A percentile compares a stretch with the other conserved stretches of the same genome.
phyloP scores from a whole-genome alignment of 352 stramenopile species.

The Pythium chondricola region DNA sequence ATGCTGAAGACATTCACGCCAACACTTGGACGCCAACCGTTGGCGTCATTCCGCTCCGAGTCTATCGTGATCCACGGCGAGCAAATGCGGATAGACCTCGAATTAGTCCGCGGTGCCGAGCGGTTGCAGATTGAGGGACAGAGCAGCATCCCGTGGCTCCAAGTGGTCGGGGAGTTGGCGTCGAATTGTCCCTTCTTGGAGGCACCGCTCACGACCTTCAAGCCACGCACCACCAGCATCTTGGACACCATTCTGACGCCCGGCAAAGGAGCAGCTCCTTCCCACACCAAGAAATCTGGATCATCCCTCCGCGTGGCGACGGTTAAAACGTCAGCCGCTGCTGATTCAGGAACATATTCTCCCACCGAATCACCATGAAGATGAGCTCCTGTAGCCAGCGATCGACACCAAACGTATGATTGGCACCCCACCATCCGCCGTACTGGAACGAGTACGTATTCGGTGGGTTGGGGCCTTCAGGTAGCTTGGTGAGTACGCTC shows the following conservation, averaged over 20 bases:
- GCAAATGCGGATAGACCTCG: constrained; percentile 3
- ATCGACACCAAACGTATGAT: neutral
- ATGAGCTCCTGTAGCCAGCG: constrained; percentile 14
- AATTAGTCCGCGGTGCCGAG: no score
- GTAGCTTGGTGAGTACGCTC: constrained; percentile 6
- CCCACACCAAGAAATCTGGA: no score
- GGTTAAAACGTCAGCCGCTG: neutral
- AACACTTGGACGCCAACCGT: no score
- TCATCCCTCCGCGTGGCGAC: no score
- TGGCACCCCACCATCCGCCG: constrained; percentile 7
- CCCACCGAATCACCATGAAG: constrained; percentile 18
- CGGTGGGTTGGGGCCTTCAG: neutral
- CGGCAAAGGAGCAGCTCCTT: no score
- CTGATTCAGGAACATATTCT: constrained; percentile 4
- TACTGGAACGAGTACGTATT: constrained; percentile 5
- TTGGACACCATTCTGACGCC: constrained; percentile 3
- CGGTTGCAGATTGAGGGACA: no score
- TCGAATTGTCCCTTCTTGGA: constrained; percentile 18
- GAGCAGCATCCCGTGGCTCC: no score
- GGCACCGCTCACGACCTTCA: constrained; percentile 8
- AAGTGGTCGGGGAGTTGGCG: no score
- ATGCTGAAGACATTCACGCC: constrained; percentile 1
- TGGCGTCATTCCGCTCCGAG: neutral
- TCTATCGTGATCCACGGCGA: constrained; percentile 10
- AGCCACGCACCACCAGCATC: neutral